Conservation (phyloP, 495 filamentous ascomycete genomes). For the Penicillium pancosmium region DNA sequence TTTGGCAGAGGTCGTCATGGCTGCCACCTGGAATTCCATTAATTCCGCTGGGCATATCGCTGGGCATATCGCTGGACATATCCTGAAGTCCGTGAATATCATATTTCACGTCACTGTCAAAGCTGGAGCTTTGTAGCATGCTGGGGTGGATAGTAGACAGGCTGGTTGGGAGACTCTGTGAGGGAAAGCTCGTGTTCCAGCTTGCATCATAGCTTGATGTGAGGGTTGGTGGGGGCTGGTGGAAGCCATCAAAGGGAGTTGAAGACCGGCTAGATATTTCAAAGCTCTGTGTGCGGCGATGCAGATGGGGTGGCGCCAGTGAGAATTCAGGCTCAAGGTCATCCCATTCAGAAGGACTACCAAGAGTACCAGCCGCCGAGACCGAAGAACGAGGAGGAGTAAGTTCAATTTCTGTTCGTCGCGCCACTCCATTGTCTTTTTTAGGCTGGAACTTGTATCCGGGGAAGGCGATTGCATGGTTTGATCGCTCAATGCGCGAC, state of each 20-base stretch:
- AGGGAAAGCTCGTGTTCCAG: slow-evolving; percentile 57
- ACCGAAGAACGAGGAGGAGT: slow-evolving; percentile 16
- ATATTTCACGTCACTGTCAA: neutral
- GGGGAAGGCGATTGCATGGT: slow-evolving; percentile 85
- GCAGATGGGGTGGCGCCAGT: slow-evolving; percentile 24
- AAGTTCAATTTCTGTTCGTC: slow-evolving; percentile 31
- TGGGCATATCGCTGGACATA: slow-evolving; percentile 36
- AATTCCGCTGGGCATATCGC: slow-evolving; percentile 36
- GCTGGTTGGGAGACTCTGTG: slow-evolving; percentile 51
- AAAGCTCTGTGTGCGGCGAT: slow-evolving; percentile 29
- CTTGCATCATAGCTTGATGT: slow-evolving; percentile 25
- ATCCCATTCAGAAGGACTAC: slow-evolving; percentile 38
- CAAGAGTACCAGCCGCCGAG: neutral
- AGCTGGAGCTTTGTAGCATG: slow-evolving; percentile 24
- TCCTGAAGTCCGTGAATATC: slow-evolving; percentile 21
- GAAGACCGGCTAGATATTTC: slow-evolving; percentile 40
- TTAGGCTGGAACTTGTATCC: slow-evolving; percentile 94
- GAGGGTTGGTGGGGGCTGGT: slow-evolving; percentile 29
- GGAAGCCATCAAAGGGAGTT: slow-evolving; percentile 35
- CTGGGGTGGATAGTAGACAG: slow-evolving; percentile 57
- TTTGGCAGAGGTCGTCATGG: slow-evolving; percentile 53
- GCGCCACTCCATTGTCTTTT: slow-evolving; percentile 59
- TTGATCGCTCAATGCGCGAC: slow-evolving; percentile 79
- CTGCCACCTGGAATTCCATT: slow-evolving; percentile 56
- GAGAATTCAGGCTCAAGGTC: slow-evolving; percentile 28